These are phyloP conservation scores for Penicillium ochrochloron DNA, from an alignment of 495 filamentous ascomycete species.

Conservation along the genomic window DNA sequence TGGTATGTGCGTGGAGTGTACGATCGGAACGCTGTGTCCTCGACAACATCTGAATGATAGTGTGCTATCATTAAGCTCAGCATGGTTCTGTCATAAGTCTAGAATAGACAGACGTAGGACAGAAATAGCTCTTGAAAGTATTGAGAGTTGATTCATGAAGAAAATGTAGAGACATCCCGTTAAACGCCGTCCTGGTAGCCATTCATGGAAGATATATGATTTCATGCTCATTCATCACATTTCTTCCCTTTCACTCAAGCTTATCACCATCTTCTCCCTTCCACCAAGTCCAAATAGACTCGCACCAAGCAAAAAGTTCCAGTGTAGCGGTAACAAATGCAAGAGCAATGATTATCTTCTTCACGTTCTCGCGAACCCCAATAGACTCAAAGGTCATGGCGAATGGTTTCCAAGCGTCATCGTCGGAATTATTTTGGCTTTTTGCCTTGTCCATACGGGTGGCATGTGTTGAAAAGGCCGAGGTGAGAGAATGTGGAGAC, in stretches of 20 bases:
- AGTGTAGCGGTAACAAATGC: constrained; percentile 1
- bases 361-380: constrained; percentile 14
- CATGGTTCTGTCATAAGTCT: neutral
- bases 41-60: too few species aligned
- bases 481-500: neutral
- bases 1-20: neutral
- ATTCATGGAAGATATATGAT: neutral
- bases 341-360: constrained; percentile 10
- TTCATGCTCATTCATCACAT: neutral
- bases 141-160: neutral
- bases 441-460: neutral
- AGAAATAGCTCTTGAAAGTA: neutral
- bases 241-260: neutral
- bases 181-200: neutral
- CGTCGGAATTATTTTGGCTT: neutral
- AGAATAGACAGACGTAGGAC: too few species aligned
- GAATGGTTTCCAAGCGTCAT: neutral
- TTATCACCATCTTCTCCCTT: constrained; percentile 13
- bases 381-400: constrained; percentile 20
- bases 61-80: neutral
- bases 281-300: constrained; percentile 19
- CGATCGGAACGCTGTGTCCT: neutral
- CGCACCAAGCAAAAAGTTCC: constrained; percentile 13
- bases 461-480: constrained; percentile 12
- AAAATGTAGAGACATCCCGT: neutral